These are phyloP conservation scores for Solanum habrochaites DNA, from an alignment of 257 asterid species.

Conservation along the genomic window DNA sequence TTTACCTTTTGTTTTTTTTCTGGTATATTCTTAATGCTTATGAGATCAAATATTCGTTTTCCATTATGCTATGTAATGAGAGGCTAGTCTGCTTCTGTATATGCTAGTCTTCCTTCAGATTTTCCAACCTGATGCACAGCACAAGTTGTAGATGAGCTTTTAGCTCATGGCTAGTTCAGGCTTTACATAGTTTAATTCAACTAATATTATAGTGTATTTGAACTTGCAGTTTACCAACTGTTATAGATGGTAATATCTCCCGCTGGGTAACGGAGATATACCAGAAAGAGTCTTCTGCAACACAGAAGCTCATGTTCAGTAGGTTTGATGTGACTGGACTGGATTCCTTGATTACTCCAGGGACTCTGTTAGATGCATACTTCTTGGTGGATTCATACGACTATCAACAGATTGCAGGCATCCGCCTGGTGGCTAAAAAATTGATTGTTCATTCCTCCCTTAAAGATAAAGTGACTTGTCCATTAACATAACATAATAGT, in stretches of 20 bases:
- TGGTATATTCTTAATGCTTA: not conserved
- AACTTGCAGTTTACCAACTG: constrained; percentile 52
- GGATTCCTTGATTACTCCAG: constrained; percentile 44
- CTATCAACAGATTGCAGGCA: constrained; percentile 69
- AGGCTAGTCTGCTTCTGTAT: not conserved
- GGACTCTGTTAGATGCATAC: constrained; percentile 52
- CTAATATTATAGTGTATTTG: not conserved
- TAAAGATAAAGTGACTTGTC: not conserved
- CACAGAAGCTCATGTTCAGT: constrained; percentile 46
- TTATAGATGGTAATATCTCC: constrained; percentile 33
- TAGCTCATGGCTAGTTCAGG: not conserved
- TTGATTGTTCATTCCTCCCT: constrained; percentile 39
- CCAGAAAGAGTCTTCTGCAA: constrained; percentile 33
- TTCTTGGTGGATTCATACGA: constrained; percentile 67
- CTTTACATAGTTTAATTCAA: not conserved
- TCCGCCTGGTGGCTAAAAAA: constrained; percentile 69
- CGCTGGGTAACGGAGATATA: constrained; percentile 70
- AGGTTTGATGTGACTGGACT: constrained; percentile 43
- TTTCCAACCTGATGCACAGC: not conserved
- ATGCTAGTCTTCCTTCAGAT: not conserved
- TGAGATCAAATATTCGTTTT: not conserved
- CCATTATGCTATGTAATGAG: not conserved
- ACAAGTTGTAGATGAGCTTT: not conserved
- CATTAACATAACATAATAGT: not conserved
- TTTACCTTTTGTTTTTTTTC: not conserved